Evolutionary conservation across 768 basidiomycete species (phyloP).

Genomic region (Leccinum subgranulosum): DNA sequence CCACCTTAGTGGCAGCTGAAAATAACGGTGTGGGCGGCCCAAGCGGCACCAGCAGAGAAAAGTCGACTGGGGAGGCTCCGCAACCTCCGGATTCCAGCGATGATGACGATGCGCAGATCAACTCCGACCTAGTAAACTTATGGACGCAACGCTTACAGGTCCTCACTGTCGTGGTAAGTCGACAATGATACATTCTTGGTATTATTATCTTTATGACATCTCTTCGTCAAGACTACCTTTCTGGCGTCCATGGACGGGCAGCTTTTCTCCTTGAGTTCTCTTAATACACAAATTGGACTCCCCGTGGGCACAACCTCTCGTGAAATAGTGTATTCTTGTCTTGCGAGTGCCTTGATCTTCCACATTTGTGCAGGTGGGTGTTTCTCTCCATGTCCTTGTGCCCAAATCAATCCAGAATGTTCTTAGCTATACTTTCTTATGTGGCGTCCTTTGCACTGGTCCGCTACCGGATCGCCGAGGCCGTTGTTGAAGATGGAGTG

Average conservation of each 20-base stretch:
- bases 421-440: slow-evolving; percentile 27
- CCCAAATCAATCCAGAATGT: neutral
- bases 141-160: slow-evolving; percentile 29
- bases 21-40: slow-evolving; percentile 5
- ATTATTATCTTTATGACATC: neutral
- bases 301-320: slow-evolving; percentile 6
- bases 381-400: neutral
- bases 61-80: neutral
- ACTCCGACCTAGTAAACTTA: slow-evolving; percentile 18
- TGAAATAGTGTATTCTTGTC: slow-evolving; percentile 28
- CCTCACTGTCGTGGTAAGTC: slow-evolving; percentile 28
- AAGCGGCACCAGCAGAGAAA: neutral
- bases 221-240: slow-evolving; percentile 27
- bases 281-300: slow-evolving; percentile 18
- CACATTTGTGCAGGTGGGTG: slow-evolving; percentile 29
- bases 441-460: slow-evolving; percentile 28
- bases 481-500: slow-evolving; percentile 7
- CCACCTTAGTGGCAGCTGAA: neutral
- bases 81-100: neutral
- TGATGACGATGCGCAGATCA: slow-evolving; percentile 8
- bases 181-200: neutral
- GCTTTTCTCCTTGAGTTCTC: slow-evolving; percentile 25
- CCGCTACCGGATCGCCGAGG: slow-evolving; percentile 25
- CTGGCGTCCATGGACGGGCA: slow-evolving; percentile 26
- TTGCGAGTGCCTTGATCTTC: slow-evolving; percentile 30